Evolutionary conservation across 257 asterid genomes (phyloP).

Genomic region (Salvia hispanica): DNA sequence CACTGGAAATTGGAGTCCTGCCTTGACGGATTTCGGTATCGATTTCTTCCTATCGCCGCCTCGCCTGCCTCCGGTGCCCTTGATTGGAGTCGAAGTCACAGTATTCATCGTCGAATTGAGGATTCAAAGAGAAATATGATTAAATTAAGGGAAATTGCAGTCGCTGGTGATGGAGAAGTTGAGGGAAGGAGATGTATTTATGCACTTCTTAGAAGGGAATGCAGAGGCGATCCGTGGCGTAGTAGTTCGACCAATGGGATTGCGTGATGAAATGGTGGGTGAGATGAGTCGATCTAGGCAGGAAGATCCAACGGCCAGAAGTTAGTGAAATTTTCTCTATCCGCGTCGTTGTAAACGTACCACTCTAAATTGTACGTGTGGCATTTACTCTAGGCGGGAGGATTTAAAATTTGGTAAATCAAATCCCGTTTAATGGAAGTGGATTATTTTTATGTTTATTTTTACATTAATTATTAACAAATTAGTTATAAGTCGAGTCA

Average conservation of each 20-base stretch:
- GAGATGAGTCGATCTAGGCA: neutral
- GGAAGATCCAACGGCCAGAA: constrained; percentile 27
- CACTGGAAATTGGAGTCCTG: constrained; percentile 59
- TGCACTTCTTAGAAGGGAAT: neutral
- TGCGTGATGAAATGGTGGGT: neutral
- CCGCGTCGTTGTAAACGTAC: constrained; percentile 10
- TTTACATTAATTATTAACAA: too few species aligned
- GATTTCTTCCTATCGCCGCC: constrained; percentile 48
- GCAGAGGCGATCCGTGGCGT: constrained; percentile 16
- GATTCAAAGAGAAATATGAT: neutral
- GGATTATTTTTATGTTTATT: too few species aligned
- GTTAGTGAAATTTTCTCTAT: neutral
- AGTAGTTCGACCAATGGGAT: constrained; percentile 15
- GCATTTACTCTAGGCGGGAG: constrained; percentile 13
- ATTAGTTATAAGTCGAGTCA: too few species aligned
- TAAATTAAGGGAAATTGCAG: neutral
- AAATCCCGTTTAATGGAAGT: too few species aligned
- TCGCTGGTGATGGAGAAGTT: neutral
- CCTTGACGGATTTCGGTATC: constrained; percentile 45
- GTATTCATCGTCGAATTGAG: too few species aligned
- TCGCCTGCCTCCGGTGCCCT: too few species aligned
- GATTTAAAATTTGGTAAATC: neutral
- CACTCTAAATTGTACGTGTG: neutral
- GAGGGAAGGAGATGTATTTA: neutral
- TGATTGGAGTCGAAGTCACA: too few species aligned